Conservation (phyloP, 768 basidiomycete genomes). For the Podaxis pistillaris region DNA sequence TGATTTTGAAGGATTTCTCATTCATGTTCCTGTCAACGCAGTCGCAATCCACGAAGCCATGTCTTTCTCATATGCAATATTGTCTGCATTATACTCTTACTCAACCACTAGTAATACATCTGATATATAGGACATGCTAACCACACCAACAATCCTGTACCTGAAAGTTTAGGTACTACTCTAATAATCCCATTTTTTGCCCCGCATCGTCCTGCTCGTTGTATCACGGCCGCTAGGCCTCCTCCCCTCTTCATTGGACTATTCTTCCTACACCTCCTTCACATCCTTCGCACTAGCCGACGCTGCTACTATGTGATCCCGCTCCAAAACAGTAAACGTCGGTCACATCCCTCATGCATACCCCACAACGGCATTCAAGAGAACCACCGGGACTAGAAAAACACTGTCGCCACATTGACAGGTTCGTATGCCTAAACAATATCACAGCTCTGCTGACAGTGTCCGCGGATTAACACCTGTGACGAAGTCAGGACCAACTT, state of each 20-base stretch:
- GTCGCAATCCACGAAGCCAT: too few relatives aligned
- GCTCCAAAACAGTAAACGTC: conserved; percentile 51
- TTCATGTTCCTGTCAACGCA: too few relatives aligned
- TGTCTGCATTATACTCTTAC: not conserved
- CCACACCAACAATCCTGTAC: not conserved
- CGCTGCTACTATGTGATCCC: conserved; percentile 62
- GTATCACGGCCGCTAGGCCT: not conserved
- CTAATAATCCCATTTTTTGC: conserved; percentile 5
- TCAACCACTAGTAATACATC: not conserved
- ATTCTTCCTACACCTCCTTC: conserved; percentile 34
- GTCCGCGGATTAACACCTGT: conserved; percentile 59
- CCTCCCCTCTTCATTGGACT: not conserved
- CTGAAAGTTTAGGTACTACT: not conserved
- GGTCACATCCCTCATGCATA: conserved; percentile 71
- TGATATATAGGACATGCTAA: not conserved
- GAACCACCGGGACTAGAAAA: conserved; percentile 59
- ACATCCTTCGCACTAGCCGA: conserved; percentile 51
- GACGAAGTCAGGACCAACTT: conserved; percentile 47
- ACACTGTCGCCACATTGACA: conserved; percentile 52
- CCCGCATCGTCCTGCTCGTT: conserved; percentile 21
- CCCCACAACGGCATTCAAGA: conserved; percentile 54
- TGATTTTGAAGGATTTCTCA: too few relatives aligned
- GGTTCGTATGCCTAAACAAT: conserved; percentile 47
- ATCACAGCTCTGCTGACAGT: conserved; percentile 57
- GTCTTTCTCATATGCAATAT: too few relatives aligned